Evolutionary conservation across 2,329 filamentous ascomycete genomes (phyloP), one percentile per base, ranked within the genome.

Genomic region (Fusarium brevicatenulatum): DNA sequence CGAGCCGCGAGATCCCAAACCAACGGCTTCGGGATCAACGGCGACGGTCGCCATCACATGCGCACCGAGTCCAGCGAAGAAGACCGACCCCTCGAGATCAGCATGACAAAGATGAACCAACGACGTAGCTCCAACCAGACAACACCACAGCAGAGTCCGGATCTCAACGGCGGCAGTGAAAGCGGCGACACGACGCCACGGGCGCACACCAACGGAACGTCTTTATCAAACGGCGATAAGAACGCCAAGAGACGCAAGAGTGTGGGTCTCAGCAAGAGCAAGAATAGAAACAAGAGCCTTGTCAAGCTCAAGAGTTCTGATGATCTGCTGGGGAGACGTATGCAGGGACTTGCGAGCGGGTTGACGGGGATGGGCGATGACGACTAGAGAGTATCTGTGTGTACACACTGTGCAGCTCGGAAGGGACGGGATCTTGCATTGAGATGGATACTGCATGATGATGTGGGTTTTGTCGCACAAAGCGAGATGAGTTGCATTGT

Each of bases 61-160:
- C 73, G 79, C 37, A 87, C 84, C 50, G 92, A 90, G 81, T 93
- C 85, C 19, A 92, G 91, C 16, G 93, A 96, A 39, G 95, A 97
- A 71, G 95, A 97, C 58, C 83, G 86, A 25, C 93, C 94, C 7
- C 81, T 98, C 15, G 95, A 97, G 82, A 97, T 97, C 85, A 91
- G 88, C 75, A 89, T 91, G 85, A 88, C 86, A 18, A 84, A 83
- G 70, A 77, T 83, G 67, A 81, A 80, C 40, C 78, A 83, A 15
- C 79, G 83, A 13, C 79, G 82, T 18, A 77, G 77, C 55, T 75
- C 72, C 40, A 76, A 74, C 18, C 74, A 64, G 63, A 69, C 43
- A 42, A 49, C 71, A 32, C 71, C 72, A 23, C 61, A 68, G 30
- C 63, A 72, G 10, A 63, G 68, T 13, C 55, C 68, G 10, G 55